Evolutionary conservation across 805 yeast genomes (phyloP).

Genomic region (Ogataea corticis): DNA sequence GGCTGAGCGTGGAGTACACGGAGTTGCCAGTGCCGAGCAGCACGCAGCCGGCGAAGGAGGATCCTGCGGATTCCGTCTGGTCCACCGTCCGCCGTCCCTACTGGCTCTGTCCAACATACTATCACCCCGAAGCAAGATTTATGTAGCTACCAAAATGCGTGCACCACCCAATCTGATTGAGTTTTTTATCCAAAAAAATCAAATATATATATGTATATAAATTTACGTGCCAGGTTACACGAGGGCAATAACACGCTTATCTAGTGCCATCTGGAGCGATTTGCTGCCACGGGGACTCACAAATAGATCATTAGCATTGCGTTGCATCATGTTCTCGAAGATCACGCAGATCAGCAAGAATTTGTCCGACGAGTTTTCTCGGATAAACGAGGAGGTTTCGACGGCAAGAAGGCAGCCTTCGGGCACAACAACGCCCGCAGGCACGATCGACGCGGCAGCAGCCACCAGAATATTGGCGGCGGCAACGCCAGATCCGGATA

Average conservation of each 20-base stretch:
- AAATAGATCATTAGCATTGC: too few relatives aligned
- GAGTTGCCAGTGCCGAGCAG: slow-evolving; percentile 48
- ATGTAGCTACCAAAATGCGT: neutral
- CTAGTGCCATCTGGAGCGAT: too few relatives aligned
- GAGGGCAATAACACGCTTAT: neutral
- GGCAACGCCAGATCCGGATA: slow-evolving; percentile 48
- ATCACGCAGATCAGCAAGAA: slow-evolving; percentile 64
- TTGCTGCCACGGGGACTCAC: too few relatives aligned
- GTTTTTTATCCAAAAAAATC: neutral
- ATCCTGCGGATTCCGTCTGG: slow-evolving; percentile 52
- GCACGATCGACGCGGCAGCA: slow-evolving; percentile 23
- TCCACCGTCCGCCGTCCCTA: slow-evolving; percentile 60
- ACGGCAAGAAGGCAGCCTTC: slow-evolving; percentile 22
- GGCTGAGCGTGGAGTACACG: slow-evolving; percentile 61
- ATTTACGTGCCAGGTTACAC: neutral
- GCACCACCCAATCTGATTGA: neutral
- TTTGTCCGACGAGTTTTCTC: slow-evolving; percentile 56
- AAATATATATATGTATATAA: too few relatives aligned
- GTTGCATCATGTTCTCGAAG: slow-evolving; percentile 57
- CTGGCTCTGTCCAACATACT: slow-evolving; percentile 68
- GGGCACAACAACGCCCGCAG: slow-evolving; percentile 12
- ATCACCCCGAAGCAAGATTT: slow-evolving; percentile 52
- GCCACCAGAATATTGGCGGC: slow-evolving; percentile 38
- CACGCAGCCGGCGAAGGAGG: slow-evolving; percentile 37
- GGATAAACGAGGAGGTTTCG: slow-evolving; percentile 35